A percentile compares a stretch with the other conserved stretches of the same genome.
phyloP scores from a whole-genome alignment of 1,139 yeast species.

The Kazachstania sp. region DNA sequence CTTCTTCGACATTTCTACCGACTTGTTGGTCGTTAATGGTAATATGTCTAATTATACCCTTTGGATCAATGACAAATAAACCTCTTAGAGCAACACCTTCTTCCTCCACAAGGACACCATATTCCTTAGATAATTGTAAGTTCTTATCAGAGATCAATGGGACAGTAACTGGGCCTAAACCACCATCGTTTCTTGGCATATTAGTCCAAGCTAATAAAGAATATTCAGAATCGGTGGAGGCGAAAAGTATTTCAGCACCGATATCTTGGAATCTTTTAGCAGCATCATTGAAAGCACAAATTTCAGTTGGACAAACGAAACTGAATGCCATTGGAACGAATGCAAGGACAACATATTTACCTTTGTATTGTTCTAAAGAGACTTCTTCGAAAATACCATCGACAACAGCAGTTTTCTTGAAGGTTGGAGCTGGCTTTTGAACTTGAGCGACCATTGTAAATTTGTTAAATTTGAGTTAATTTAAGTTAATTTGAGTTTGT shows the following conservation, averaged over 20 bases:
- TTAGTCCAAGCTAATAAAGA: slow-evolving; percentile 97
- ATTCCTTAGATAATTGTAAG: slow-evolving; percentile 88
- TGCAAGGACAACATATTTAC: slow-evolving; percentile 94
- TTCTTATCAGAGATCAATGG: slow-evolving; percentile 95
- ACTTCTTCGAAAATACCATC: slow-evolving; percentile 94
- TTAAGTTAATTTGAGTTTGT: not conserved
- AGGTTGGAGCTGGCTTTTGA: slow-evolving; percentile 92
- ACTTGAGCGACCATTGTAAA: slow-evolving; percentile 69
- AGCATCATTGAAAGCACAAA: slow-evolving; percentile 96
- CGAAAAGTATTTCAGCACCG: slow-evolving; percentile 83
- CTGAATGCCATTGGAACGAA: slow-evolving; percentile 99
- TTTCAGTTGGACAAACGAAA: slow-evolving; percentile 97
- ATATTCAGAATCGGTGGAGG: slow-evolving; percentile 98
- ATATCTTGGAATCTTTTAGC: slow-evolving; percentile 79
- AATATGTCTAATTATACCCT: slow-evolving; percentile 87
- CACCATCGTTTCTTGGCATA: slow-evolving; percentile 94
- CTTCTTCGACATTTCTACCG: slow-evolving; percentile 97
- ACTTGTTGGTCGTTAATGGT: slow-evolving; percentile 98
- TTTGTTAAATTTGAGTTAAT: not conserved
- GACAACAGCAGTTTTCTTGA: slow-evolving; percentile 93
- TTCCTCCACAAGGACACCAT: slow-evolving; percentile 94
- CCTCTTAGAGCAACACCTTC: slow-evolving; percentile 97
- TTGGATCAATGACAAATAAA: slow-evolving; percentile 93
- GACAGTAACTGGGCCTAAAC: slow-evolving; percentile 87
- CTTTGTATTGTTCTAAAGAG: slow-evolving; percentile 88